Conservation (phyloP, 768 basidiomycete genomes). For the Xerocomus brunneocitrinus region DNA sequence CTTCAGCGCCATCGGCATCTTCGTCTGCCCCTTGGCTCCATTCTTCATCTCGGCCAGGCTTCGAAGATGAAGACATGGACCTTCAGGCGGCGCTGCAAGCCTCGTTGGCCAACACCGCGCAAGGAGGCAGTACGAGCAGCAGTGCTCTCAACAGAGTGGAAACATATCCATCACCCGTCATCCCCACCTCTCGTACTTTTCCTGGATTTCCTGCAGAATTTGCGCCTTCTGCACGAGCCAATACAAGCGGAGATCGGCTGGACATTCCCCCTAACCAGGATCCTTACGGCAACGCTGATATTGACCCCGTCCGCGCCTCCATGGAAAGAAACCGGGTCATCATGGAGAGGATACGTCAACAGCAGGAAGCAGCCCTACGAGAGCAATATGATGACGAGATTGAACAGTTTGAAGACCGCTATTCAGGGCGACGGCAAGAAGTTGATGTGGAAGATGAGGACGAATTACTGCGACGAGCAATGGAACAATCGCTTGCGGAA, state of each 20-base stretch:
- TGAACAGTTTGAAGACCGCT: constrained; percentile 19
- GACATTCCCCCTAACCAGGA: constrained; percentile 30
- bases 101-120: constrained; percentile 45
- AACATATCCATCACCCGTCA: constrained; percentile 18
- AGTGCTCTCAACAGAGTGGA: constrained; percentile 9
- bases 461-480: constrained; percentile 46
- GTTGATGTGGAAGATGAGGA: constrained; percentile 45
- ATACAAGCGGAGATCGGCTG: constrained; percentile 6
- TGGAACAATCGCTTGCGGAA: constrained; percentile 25
- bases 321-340: constrained; percentile 58
- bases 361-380: constrained; percentile 64
- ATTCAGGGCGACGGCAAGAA: constrained; percentile 4
- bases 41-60: constrained; percentile 26
- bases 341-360: constrained; percentile 57
- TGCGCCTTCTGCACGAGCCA: constrained; percentile 13
- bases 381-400: constrained; percentile 50
- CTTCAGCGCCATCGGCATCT: constrained; percentile 27
- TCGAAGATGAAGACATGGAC: constrained; percentile 84
- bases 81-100: constrained; percentile 86
- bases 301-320: constrained; percentile 62
- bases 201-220: constrained; percentile 18
- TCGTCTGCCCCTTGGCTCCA: constrained; percentile 4
- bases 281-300: constrained; percentile 25
- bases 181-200: constrained; percentile 27
- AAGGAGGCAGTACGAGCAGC: background rate